These are phyloP conservation scores for Xylariomycetidae sp. DNA, from an alignment of 2,329 filamentous ascomycete species.

Conservation along the genomic window DNA sequence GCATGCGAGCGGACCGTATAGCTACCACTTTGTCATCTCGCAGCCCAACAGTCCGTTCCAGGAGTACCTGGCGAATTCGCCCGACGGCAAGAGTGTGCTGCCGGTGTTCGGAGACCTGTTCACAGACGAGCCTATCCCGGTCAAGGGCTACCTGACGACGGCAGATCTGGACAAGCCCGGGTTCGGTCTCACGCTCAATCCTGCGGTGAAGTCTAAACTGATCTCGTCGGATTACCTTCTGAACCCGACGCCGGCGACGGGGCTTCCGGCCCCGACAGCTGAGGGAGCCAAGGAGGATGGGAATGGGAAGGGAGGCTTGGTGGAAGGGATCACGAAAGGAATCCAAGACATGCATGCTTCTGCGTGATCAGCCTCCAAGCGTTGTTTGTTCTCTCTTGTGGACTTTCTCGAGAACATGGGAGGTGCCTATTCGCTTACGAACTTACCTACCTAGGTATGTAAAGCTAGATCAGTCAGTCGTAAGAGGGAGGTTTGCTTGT, in stretches of 20 bases:
- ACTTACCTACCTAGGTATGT: no score
- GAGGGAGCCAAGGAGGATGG: constrained; percentile 7
- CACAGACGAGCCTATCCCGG: constrained; percentile 83
- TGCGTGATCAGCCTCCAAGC: no score
- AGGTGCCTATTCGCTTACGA: no score
- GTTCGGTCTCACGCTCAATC: constrained; percentile 85
- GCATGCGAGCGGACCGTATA: constrained; percentile 91
- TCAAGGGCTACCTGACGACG: constrained; percentile 74
- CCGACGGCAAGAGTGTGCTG: constrained; percentile 82
- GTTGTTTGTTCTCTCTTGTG: no score
- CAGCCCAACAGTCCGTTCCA: constrained; percentile 93
- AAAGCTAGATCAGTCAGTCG: no score
- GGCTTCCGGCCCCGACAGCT: constrained; percentile 29
- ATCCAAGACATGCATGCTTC: constrained; percentile 15
- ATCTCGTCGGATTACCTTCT: constrained; percentile 72
- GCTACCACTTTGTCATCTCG: constrained; percentile 92
- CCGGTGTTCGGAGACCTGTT: constrained; percentile 93
- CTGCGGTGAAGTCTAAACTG: constrained; percentile 63
- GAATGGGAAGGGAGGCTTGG: constrained; percentile 4
- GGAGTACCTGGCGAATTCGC: constrained; percentile 90
- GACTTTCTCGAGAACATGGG: no score
- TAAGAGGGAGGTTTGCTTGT: no score
- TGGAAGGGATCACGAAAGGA: constrained; percentile 17
- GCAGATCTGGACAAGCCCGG: constrained; percentile 82
- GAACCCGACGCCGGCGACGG: constrained; percentile 55